Conservation (phyloP, 2,329 filamentous ascomycete genomes). For the Xenoacremonium recifei region DNA sequence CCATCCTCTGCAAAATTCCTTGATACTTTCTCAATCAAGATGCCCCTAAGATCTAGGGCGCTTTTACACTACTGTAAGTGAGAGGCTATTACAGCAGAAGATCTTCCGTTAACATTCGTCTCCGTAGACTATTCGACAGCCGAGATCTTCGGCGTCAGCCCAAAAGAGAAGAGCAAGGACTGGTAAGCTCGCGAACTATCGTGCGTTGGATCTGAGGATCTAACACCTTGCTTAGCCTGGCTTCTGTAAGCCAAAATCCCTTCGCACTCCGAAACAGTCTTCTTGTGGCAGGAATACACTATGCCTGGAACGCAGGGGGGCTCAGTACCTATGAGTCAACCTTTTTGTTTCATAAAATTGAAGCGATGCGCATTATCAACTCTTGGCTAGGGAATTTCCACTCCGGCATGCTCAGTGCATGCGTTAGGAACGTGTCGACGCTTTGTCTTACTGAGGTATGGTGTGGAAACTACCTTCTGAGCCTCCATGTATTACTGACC, state of each 20-base stretch:
- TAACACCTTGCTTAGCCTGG: conserved; percentile 2
- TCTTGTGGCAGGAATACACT: conserved; percentile 20
- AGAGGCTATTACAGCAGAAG: neutral
- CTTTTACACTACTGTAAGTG: conserved; percentile 20
- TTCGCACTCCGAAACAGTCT: conserved; percentile 17
- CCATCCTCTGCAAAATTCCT: conserved; percentile 9
- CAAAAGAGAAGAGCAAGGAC: conserved; percentile 5
- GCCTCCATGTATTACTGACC: neutral
- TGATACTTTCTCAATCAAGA: conserved; percentile 9
- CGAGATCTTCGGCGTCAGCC: conserved; percentile 3
- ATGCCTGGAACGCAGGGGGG: conserved; percentile 15
- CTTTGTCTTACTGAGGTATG: conserved; percentile 18
- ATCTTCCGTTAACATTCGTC: neutral
- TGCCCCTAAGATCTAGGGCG: conserved; percentile 20
- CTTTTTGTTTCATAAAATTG: conserved; percentile 18
- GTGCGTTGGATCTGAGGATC: neutral
- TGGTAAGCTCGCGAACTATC: no score
- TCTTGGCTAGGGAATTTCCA: conserved; percentile 1
- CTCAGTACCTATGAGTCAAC: conserved; percentile 15
- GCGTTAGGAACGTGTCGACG: conserved; percentile 16
- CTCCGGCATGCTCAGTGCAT: conserved; percentile 1
- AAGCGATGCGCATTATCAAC: conserved; percentile 17
- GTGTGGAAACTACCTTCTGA: neutral
- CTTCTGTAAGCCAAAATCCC: conserved; percentile 8
- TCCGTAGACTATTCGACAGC: conserved; percentile 15